A percentile compares a stretch with the other conserved stretches of the same genome.
These are phyloP conservation scores for Phyllosticta capitalensis DNA, from an alignment of 2,329 filamentous ascomycete species.

Conservation along the genomic window DNA sequence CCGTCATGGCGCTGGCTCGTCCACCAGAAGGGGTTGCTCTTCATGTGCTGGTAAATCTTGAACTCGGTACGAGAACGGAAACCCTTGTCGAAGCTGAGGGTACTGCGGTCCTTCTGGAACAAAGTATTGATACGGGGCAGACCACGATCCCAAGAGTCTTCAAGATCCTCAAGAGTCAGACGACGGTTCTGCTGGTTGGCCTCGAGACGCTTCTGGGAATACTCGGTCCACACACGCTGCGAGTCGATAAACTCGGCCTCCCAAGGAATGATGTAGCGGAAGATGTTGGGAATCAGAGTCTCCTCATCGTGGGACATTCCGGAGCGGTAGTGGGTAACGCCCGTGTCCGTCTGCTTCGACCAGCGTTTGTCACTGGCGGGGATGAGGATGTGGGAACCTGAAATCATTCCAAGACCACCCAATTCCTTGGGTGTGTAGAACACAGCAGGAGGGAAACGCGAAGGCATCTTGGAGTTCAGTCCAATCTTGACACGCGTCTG, in stretches of 20 bases:
- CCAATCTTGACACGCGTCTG: conserved; percentile 98
- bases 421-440: conserved; percentile 99
- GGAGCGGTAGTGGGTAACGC: conserved; percentile 91
- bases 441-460: conserved; percentile 92
- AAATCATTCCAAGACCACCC: conserved; percentile 97
- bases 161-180: conserved; percentile 87
- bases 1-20: conserved; percentile 95
- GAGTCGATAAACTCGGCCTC: conserved; percentile 98
- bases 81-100: conserved; percentile 94
- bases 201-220: conserved; percentile 93
- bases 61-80: conserved; percentile 94
- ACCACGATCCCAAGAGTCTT: conserved; percentile 97
- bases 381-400: conserved; percentile 94
- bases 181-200: conserved; percentile 95
- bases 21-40: conserved; percentile 99
- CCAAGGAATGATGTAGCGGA: conserved; percentile 98
- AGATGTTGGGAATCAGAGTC: conserved; percentile 96
- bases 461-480: conserved; percentile 98
- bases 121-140: conserved; percentile 95
- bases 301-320: conserved; percentile 99
- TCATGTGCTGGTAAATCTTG: conserved; percentile 98
- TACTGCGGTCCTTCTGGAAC: conserved; percentile 97
- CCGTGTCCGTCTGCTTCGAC: conserved; percentile 96
- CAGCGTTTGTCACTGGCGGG: conserved; percentile 95
- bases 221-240: conserved; percentile 97